phyloP scores from a whole-genome alignment of 129 eudicot genomes.

The Silybum marianum region DNA sequence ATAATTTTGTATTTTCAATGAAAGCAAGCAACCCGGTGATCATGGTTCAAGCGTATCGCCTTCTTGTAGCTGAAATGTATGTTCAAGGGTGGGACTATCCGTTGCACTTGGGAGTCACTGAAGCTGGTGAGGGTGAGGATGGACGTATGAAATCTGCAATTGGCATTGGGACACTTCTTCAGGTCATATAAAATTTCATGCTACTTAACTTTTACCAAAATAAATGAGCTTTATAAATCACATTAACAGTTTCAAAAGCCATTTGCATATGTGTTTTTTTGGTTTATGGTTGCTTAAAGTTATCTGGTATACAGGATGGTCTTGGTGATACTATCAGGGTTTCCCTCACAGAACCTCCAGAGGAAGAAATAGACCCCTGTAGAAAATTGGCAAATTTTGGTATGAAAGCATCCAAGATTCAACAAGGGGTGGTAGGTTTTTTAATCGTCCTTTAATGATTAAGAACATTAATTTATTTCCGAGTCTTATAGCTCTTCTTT shows the following conservation, averaged over 20 bases:
- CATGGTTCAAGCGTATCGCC: constrained; percentile 95
- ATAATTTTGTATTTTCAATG: constrained; percentile 97
- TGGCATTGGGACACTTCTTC: constrained; percentile 98
- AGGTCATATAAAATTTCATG: constrained; percentile 48
- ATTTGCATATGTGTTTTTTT: neutral
- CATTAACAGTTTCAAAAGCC: neutral
- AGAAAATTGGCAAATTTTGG: constrained; percentile 95
- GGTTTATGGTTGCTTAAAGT: neutral
- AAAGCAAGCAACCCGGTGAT: constrained; percentile 98
- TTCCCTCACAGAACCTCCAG: constrained; percentile 94
- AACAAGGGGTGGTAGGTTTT: constrained; percentile 94
- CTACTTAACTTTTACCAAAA: neutral
- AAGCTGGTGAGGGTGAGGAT: constrained; percentile 99
- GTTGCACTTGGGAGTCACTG: constrained; percentile 92
- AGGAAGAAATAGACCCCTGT: constrained; percentile 96
- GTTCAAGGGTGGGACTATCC: constrained; percentile 99
- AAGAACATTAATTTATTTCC: neutral
- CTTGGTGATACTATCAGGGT: constrained; percentile 98
- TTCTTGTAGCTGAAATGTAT: constrained; percentile 96
- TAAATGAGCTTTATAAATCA: neutral
- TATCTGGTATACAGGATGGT: constrained; percentile 69
- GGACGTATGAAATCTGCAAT: constrained; percentile 99
- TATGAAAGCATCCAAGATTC: constrained; percentile 69
- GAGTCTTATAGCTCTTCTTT: neutral
- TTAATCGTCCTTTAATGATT: neutral